Conservation (phyloP, 2,329 filamentous ascomycete genomes). For the Ceratocystiopsis sp. region DNA sequence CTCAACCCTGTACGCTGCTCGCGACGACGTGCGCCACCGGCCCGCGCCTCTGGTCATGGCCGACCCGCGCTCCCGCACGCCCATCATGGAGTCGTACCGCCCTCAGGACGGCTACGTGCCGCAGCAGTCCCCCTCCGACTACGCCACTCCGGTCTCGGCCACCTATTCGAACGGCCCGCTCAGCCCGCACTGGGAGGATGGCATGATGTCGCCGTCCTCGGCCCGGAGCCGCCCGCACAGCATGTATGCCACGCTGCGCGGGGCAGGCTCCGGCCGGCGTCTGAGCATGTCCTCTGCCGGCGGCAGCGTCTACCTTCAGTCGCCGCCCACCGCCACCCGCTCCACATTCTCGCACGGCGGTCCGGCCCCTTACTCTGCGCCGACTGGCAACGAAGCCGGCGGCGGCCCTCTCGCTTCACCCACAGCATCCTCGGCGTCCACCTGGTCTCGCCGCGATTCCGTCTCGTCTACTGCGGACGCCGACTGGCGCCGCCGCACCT, state of each 20-base stretch:
- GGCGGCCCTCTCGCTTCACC: constrained; percentile 45
- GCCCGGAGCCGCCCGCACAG: constrained; percentile 52
- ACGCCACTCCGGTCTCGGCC: constrained; percentile 68
- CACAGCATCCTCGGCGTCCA: constrained; percentile 32
- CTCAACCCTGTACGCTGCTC: constrained; percentile 53
- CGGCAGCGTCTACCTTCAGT: constrained; percentile 18
- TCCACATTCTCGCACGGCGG: too few relatives aligned
- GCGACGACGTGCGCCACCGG: constrained; percentile 50
- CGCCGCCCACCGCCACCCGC: constrained; percentile 11
- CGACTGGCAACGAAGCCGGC: constrained; percentile 19
- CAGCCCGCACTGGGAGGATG: constrained; percentile 58
- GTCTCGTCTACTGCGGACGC: constrained; percentile 47
- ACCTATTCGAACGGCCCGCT: constrained; percentile 62
- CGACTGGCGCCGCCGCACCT: constrained; percentile 69
- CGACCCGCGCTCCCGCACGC: constrained; percentile 49
- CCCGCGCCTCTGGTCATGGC: constrained; percentile 74
- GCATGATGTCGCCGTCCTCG: constrained; percentile 55
- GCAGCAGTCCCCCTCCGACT: constrained; percentile 45
- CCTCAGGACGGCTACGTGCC: constrained; percentile 48
- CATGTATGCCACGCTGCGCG: constrained; percentile 47
- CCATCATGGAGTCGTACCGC: constrained; percentile 40
- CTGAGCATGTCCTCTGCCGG: constrained; percentile 62
- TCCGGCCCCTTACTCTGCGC: too few relatives aligned
- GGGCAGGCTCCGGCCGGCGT: constrained; percentile 52
- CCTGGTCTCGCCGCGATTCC: constrained; percentile 50